Evolutionary conservation across 306 rosid genomes (phyloP).

Genomic region (Castanea sativa): DNA sequence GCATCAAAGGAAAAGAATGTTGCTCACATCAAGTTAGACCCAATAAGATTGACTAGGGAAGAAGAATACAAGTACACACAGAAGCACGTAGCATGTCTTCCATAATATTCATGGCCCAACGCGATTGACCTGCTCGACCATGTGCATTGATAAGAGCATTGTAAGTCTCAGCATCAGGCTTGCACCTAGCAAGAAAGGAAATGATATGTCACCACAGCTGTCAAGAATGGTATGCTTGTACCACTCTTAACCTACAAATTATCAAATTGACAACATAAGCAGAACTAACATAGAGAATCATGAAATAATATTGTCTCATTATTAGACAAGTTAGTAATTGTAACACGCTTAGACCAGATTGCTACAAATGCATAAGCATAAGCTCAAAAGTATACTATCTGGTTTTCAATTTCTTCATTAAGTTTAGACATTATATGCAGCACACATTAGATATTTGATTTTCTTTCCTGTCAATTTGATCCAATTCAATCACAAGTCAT

Average conservation of each 20-base stretch:
- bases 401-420: not conserved
- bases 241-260: not conserved
- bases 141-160: slow-evolving; percentile 87
- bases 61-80: slow-evolving; percentile 87
- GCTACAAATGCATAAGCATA: no score
- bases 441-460: not conserved
- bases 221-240: not conserved
- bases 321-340: no score
- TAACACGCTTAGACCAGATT: no score
- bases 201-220: not conserved
- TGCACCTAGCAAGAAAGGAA: slow-evolving; percentile 58
- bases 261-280: not conserved
- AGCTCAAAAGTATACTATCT: no score
- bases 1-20: slow-evolving; percentile 26
- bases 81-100: slow-evolving; percentile 95
- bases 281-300: not conserved
- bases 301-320: not conserved
- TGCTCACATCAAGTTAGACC: slow-evolving; percentile 49
- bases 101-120: slow-evolving; percentile 97
- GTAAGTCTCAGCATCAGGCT: slow-evolving; percentile 89
- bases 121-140: slow-evolving; percentile 93
- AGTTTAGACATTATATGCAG: not conserved
- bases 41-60: slow-evolving; percentile 56
- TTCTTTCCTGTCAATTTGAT: not conserved
- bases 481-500: not conserved